A percentile compares a stretch with the other conserved stretches of the same genome.
Conservation (phyloP, 129 eudicot species). For the Tagetes erecta region DNA sequence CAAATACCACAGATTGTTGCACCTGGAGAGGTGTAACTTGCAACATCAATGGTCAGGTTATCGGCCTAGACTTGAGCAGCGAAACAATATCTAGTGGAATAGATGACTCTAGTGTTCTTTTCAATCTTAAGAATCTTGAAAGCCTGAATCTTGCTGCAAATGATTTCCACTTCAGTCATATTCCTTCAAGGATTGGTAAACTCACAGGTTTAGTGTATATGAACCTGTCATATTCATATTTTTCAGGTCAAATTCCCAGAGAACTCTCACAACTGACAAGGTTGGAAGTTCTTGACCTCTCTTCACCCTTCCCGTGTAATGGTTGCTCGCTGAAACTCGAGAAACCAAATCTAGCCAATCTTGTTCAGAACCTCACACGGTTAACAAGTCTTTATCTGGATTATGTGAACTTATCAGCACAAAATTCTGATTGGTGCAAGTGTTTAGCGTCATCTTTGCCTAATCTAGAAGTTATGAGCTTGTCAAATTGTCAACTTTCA, state of each 20-base stretch:
- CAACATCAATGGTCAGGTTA: neutral
- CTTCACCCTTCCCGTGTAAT: neutral
- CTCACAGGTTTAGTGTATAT: neutral
- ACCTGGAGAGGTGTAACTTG: conserved; percentile 18
- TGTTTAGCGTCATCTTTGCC: conserved; percentile 49
- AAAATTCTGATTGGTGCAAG: conserved; percentile 38
- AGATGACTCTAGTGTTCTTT: conserved; percentile 8
- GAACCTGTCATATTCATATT: neutral
- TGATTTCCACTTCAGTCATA: neutral
- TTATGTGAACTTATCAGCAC: conserved; percentile 44
- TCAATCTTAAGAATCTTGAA: neutral
- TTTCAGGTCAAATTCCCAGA: neutral
- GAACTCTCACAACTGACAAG: neutral
- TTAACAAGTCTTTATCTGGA: conserved; percentile 53
- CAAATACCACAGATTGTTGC: conserved; percentile 18
- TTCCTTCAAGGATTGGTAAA: conserved; percentile 5
- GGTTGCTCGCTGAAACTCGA: neutral
- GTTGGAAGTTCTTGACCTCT: conserved; percentile 20
- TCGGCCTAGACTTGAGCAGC: conserved; percentile 19
- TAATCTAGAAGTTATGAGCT: conserved; percentile 50
- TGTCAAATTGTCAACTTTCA: conserved; percentile 46
- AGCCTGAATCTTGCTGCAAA: conserved; percentile 28
- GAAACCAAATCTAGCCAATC: conserved; percentile 26
- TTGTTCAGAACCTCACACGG: conserved; percentile 44
- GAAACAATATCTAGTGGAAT: conserved; percentile 4